Base-by-base conservation (phyloP, 2,329 filamentous ascomycete genomes). In the Parastagonospora avenae region DNA sequence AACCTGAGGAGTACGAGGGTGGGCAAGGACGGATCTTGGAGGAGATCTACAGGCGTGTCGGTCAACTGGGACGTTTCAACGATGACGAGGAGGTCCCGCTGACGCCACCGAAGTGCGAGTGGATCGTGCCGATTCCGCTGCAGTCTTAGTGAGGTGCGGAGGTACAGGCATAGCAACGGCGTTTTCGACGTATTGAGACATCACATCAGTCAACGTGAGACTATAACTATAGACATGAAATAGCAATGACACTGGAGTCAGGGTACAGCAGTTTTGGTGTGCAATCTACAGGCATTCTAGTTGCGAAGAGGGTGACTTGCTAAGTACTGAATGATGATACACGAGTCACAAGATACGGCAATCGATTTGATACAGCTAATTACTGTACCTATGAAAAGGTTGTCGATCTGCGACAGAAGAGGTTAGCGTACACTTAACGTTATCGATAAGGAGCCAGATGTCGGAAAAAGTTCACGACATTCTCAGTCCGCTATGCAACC, bases 41-140 rank as follows among this genome's bases (percentile, higher is more conserved):
- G 64, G 79, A 78, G 32, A 81, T 84, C 39, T 96, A 92, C 76
- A 77, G 79, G 51, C 79, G 81, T 38, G 86, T 92, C 67, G 77
- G 81, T 39, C 79, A 84, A 56, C 83, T 83, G 15, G 90, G 90
- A 0, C 74, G 71, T 29, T 96, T 96, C 71, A 80, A 82, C 36
- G 85, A 83, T 36, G 83, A 85, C 31, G 88, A 87, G 0, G 64
- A 86, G 6, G 88, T 96, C 76, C 92, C 92, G 0, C 81, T 88
- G 61, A 76, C 91, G 39, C 90, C 92, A 15, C 92, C 92, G 0
- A 87, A 86, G 73, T 80, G 85, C 54, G 91, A 93, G 66, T 93
- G 86, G 79, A 48, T 48, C 12, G 39, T 48, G 31, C 32, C 15
- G 32, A 28, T 48, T 43, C 38, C 38, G 15, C 12, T 48, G 19